Percentiles rank a stretch among this genome's conserved stretches.
These are phyloP conservation scores for Pestalotiopsis sp. DNA, from an alignment of 2,329 filamentous ascomycete genomes.

Conservation along the genomic window DNA sequence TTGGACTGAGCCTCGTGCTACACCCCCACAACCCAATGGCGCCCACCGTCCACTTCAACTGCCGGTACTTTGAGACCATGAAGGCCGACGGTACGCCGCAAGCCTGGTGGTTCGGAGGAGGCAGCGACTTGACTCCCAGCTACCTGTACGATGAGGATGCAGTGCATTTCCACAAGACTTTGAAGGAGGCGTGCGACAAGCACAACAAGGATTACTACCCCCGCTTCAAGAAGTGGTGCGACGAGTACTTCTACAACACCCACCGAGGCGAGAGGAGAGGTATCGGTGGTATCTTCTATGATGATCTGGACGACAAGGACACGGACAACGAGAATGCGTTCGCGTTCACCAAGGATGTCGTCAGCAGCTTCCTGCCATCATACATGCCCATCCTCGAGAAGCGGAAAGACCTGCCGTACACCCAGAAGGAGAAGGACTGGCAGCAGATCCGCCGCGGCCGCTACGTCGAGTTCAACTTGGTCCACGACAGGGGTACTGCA, in stretches of 20 bases:
- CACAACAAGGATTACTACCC: slow-evolving; percentile 93
- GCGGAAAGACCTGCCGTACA: slow-evolving; percentile 90
- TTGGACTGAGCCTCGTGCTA: slow-evolving; percentile 87
- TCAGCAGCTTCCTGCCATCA: slow-evolving; percentile 84
- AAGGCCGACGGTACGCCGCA: slow-evolving; percentile 78
- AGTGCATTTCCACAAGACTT: slow-evolving; percentile 90
- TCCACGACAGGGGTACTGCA: slow-evolving; percentile 91
- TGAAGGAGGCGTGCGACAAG: slow-evolving; percentile 90
- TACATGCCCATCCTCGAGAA: slow-evolving; percentile 88
- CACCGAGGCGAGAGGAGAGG: slow-evolving; percentile 86
- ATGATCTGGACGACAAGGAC: slow-evolving; percentile 86
- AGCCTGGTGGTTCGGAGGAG: slow-evolving; percentile 98
- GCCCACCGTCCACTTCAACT: slow-evolving; percentile 96
- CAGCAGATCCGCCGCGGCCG: slow-evolving; percentile 92
- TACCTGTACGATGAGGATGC: slow-evolving; percentile 98
- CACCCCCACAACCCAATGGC: slow-evolving; percentile 96
- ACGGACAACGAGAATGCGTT: slow-evolving; percentile 89
- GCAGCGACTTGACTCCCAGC: slow-evolving; percentile 86
- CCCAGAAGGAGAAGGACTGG: slow-evolving; percentile 86
- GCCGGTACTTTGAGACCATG: slow-evolving; percentile 96
- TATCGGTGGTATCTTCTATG: slow-evolving; percentile 96
- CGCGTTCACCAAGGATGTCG: slow-evolving; percentile 81
- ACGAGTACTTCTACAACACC: slow-evolving; percentile 94
- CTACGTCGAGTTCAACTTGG: slow-evolving; percentile 98
- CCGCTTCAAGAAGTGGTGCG: slow-evolving; percentile 97